Conservation (phyloP, 352 stramenopile genomes). For the Stramenopiles sp. region DNA sequence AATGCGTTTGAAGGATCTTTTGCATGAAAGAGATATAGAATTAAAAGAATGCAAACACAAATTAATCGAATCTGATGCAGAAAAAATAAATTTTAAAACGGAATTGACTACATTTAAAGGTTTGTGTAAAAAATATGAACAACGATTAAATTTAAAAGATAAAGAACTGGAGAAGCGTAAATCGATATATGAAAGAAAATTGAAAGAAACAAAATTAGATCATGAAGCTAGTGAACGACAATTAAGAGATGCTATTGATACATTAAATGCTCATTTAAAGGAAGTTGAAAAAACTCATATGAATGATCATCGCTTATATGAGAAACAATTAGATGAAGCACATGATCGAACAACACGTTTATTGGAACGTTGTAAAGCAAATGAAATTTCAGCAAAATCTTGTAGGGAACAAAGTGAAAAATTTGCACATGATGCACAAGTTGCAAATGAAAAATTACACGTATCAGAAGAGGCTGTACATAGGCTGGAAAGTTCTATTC, state of each 20-base stretch:
- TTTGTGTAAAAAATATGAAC: neutral
- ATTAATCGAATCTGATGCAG: neutral
- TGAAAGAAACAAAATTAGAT: neutral
- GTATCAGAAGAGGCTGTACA: neutral
- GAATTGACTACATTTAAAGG: neutral
- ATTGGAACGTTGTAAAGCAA: neutral
- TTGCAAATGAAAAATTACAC: neutral
- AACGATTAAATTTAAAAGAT: neutral
- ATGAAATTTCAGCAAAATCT: neutral
- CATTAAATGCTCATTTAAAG: neutral
- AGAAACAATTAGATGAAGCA: neutral
- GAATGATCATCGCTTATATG: neutral
- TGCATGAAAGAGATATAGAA: neutral
- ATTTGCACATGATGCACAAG: neutral
- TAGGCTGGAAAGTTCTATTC: neutral
- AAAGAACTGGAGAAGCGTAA: neutral
- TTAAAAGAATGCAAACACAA: neutral
- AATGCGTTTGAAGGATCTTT: neutral
- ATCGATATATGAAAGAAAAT: neutral
- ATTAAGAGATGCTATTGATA: neutral
- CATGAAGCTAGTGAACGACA: neutral
- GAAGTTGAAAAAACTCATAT: neutral
- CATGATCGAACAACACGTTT: neutral
- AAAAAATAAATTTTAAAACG: neutral
- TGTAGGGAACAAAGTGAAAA: neutral